Conservation (phyloP, 2,329 filamentous ascomycete species). For the Colletotrichum sp. region DNA sequence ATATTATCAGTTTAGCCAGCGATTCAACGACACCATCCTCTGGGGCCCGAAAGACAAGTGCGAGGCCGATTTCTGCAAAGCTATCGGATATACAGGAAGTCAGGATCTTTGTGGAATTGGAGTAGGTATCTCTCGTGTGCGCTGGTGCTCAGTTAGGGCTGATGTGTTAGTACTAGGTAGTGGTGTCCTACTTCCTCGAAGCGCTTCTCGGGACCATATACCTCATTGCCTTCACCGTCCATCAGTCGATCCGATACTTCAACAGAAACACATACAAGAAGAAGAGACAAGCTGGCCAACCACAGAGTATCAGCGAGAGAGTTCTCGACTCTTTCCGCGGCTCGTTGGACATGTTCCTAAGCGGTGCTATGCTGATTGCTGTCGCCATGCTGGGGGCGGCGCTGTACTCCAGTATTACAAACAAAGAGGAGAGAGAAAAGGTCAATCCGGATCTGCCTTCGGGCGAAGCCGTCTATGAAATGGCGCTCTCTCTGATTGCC, state of each 20-base stretch:
- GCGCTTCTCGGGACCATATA: conserved; percentile 15
- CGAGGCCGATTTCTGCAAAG: conserved; percentile 8
- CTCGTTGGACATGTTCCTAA: conserved; percentile 16
- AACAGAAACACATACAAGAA: neutral
- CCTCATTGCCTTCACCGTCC: conserved; percentile 8
- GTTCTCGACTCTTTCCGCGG: conserved; percentile 18
- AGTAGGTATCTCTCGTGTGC: neutral
- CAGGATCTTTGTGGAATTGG: conserved; percentile 17
- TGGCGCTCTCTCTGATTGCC: conserved; percentile 1
- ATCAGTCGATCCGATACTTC: neutral
- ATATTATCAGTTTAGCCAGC: conserved; percentile 6
- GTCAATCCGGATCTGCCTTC: conserved; percentile 9
- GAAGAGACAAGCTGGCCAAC: neutral
- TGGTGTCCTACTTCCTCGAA: conserved; percentile 16
- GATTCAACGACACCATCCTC: neutral
- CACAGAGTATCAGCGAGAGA: neutral
- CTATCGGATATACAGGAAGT: conserved; percentile 6
- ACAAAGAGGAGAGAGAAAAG: neutral
- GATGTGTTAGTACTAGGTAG: neutral
- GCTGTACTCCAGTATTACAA: neutral
- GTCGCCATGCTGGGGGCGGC: conserved; percentile 18
- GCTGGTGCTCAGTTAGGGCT: neutral
- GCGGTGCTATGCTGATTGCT: conserved; percentile 12
- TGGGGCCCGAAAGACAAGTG: conserved; percentile 1
- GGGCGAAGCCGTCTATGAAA: conserved; percentile 1